Evolutionary conservation across 2,329 filamentous ascomycete species (phyloP).

Genomic region (Rutstroemia sp.): DNA sequence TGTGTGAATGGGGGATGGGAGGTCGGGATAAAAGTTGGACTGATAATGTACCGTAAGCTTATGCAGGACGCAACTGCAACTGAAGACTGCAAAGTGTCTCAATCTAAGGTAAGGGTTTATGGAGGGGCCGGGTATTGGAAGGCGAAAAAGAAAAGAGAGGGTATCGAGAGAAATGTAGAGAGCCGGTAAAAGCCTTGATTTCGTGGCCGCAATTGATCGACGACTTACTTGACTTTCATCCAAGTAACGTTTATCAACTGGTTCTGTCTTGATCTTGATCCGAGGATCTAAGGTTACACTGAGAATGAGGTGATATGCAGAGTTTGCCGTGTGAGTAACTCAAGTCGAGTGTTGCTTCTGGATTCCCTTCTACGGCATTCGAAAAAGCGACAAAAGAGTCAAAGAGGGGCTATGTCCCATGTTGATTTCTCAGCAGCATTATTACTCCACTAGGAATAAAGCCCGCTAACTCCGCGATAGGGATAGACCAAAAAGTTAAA

Average conservation of each 20-base stretch:
- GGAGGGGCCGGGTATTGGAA: neutral
- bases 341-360: neutral
- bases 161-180: neutral
- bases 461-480: conserved; percentile 1
- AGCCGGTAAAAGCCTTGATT: neutral
- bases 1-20: neutral
- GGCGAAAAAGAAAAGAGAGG: neutral
- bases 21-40: neutral
- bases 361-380: no score
- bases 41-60: neutral
- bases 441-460: neutral
- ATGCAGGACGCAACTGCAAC: neutral
- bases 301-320: neutral
- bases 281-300: neutral
- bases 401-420: neutral
- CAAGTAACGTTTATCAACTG: no score
- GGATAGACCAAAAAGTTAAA: neutral
- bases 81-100: neutral
- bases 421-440: conserved; percentile 7
- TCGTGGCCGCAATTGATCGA: neutral
- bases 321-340: neutral
- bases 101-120: neutral
- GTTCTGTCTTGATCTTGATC: no score
- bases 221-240: no score
- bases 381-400: no score